Percentiles rank a stretch among this genome's conserved stretches.
These are phyloP conservation scores for Dichotomopilus funicola DNA, from an alignment of 2,329 filamentous ascomycete genomes.

Conservation along the genomic window DNA sequence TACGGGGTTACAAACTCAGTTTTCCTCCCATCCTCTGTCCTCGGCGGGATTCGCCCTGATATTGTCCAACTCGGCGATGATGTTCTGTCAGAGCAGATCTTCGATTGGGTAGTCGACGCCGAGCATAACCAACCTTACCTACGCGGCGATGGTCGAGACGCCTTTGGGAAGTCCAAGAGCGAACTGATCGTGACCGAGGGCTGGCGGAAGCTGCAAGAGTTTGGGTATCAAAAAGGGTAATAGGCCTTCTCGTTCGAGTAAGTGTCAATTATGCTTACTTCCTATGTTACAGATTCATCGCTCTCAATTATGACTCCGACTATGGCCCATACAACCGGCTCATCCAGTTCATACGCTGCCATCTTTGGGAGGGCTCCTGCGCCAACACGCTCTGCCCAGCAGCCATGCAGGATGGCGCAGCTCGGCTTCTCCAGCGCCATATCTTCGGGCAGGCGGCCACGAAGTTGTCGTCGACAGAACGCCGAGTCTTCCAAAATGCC, in stretches of 20 bases:
- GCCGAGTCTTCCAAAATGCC: slow-evolving; percentile 44
- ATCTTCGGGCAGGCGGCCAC: slow-evolving; percentile 25
- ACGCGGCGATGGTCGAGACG: slow-evolving; percentile 48
- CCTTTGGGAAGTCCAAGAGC: slow-evolving; percentile 54
- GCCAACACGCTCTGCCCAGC: slow-evolving; percentile 59
- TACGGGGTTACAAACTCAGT: slow-evolving; percentile 30
- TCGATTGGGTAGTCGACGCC: slow-evolving; percentile 55
- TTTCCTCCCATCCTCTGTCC: slow-evolving; percentile 40
- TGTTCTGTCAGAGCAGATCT: slow-evolving; percentile 48
- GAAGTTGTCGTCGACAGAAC: slow-evolving; percentile 26
- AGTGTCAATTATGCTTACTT: background rate
- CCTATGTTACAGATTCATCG: slow-evolving; percentile 39
- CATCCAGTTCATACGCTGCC: slow-evolving; percentile 52
- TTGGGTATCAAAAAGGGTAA: slow-evolving; percentile 50
- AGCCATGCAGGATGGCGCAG: slow-evolving; percentile 61
- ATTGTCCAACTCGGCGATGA: slow-evolving; percentile 43
- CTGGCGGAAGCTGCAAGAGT: slow-evolving; percentile 56
- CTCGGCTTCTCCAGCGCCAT: slow-evolving; percentile 42
- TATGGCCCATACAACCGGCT: slow-evolving; percentile 47
- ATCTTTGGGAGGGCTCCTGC: slow-evolving; percentile 54
- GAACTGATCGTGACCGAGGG: slow-evolving; percentile 59
- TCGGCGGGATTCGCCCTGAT: slow-evolving; percentile 36
- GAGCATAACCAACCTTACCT: slow-evolving; percentile 60
- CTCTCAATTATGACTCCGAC: slow-evolving; percentile 51
- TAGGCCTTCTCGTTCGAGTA: background rate